These are phyloP conservation scores for Abortiporus biennis DNA, from an alignment of 1,284 basidiomycete species.

Conservation along the genomic window DNA sequence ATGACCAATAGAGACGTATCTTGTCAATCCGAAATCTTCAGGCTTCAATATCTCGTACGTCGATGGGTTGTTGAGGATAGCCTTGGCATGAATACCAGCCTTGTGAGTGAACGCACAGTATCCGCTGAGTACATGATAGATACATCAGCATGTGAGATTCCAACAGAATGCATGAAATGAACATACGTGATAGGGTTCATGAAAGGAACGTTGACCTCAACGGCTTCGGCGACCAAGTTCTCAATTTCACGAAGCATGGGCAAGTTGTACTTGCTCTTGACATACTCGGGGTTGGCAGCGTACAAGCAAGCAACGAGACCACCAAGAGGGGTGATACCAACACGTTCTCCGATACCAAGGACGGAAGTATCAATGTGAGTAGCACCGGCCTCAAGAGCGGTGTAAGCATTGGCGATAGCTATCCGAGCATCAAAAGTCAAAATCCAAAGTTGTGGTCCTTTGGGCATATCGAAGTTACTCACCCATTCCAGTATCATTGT, in stretches of 20 bases:
- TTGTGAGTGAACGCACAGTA: conserved; percentile 99
- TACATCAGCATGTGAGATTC: no score
- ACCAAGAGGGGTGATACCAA: conserved; percentile 97
- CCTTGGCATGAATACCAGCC: conserved; percentile 99
- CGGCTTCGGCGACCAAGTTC: conserved; percentile 97
- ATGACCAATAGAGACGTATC: conserved; percentile 98
- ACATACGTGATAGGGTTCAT: conserved; percentile 88
- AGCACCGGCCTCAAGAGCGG: conserved; percentile 96
- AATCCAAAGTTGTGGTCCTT: not conserved
- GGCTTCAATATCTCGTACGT: conserved; percentile 99
- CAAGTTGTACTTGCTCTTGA: conserved; percentile 99
- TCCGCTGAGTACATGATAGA: conserved; percentile 58
- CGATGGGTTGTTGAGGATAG: conserved; percentile 98
- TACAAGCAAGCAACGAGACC: conserved; percentile 97
- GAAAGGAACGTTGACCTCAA: conserved; percentile 97
- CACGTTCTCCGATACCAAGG: conserved; percentile 98
- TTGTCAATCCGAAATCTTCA: conserved; percentile 95
- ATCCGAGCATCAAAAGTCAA: conserved; percentile 2
- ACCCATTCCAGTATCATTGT: conserved; percentile 97
- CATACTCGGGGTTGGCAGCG: conserved; percentile 95
- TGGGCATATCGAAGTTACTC: conserved; percentile 15
- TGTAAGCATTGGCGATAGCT: conserved; percentile 99
- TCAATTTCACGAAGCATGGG: conserved; percentile 97
- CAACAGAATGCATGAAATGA: no score
- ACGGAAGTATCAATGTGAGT: conserved; percentile 98